Base-by-base conservation (phyloP, 2,329 filamentous ascomycete species). In the Myrmaecium sp. region DNA sequence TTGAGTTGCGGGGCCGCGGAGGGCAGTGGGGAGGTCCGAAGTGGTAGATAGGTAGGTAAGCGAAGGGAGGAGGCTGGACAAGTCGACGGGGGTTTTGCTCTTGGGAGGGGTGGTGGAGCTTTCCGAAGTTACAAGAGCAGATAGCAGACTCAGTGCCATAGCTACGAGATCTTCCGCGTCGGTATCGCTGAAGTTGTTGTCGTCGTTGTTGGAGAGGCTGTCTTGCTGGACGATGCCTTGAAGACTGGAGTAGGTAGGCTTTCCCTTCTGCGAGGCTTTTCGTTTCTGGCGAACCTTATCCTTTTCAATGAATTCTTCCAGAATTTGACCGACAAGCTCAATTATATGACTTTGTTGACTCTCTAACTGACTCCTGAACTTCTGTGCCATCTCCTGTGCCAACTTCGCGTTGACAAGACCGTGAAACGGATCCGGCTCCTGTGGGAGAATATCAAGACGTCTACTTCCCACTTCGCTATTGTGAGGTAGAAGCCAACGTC, bases 301-400 rank as follows among this genome's bases (percentile, higher is more conserved):
- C 17, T 60, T 57, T 10, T 57, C 55, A 4, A 45, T 36, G 21
- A 41, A 48, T 17, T 45, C 43, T 4, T 51, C 47, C 2, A 82
- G 45, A 0, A 82, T 59, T 29, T 75, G 64, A 26, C 58, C 57
- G 25, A 74, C 62, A 2, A 83, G 58, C 23, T 70, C 64, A 2
- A 82, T 51, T 5, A 79, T 59, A 36, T 77, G 69, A 22, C 63
- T 62, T 2, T 75, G 73, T 30, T 70, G 65, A 17, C 60, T 62
- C 16, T 75, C 64, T 8, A 82, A 58, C 33, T 67, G 70, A 13
- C 74, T 65, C 1, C 71, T 64, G 23, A 74, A 63, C 23, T 56
- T 61, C 14, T 67, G 64, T 47, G 80, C 68, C 49, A 82, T 61
- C 17, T 62, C 64, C 39, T 78, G 71, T 5, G 80, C 56, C 1